Percentiles rank a stretch among this genome's conserved stretches.
These are phyloP conservation scores for Stromatinia cepivora DNA, from an alignment of 2,329 filamentous ascomycete species.

Conservation along the genomic window DNA sequence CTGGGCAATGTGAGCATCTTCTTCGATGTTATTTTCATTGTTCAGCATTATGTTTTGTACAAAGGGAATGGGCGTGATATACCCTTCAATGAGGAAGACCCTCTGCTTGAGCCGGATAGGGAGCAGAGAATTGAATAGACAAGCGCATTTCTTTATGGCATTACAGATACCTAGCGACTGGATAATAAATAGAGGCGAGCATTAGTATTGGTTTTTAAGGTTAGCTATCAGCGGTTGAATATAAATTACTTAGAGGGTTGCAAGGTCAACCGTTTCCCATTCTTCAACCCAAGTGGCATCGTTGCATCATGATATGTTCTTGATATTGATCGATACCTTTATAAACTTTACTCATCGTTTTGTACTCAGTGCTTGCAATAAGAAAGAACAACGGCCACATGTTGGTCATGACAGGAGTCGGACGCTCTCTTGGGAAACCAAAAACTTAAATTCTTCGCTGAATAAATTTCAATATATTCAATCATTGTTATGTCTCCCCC, in stretches of 20 bases:
- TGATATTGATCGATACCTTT: not conserved
- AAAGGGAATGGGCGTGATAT: constrained; percentile 29
- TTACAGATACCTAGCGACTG: constrained; percentile 12
- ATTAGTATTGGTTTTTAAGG: not conserved
- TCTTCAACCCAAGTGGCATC: constrained; percentile 4
- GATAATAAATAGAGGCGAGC: not conserved
- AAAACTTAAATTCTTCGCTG: not conserved
- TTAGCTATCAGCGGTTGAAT: not conserved
- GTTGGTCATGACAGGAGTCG: not conserved
- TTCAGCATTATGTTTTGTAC: constrained; percentile 87
- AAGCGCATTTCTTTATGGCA: not conserved
- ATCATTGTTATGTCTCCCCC: too few species aligned
- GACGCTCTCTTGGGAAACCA: too few species aligned
- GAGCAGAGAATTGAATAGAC: constrained; percentile 28
- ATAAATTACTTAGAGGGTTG: not conserved
- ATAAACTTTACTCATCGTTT: not conserved
- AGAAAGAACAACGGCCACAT: not conserved
- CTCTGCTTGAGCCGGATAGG: constrained; percentile 26
- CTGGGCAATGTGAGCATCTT: constrained; percentile 82
- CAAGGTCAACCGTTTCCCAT: not conserved
- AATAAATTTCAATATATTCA: not conserved
- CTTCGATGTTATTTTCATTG: constrained; percentile 84
- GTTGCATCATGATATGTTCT: not conserved
- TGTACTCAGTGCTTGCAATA: not conserved
- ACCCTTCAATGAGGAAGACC: constrained; percentile 27